phyloP scores from a whole-genome alignment of 768 basidiomycete genomes.

The Rhizopogon vesiculosus region DNA sequence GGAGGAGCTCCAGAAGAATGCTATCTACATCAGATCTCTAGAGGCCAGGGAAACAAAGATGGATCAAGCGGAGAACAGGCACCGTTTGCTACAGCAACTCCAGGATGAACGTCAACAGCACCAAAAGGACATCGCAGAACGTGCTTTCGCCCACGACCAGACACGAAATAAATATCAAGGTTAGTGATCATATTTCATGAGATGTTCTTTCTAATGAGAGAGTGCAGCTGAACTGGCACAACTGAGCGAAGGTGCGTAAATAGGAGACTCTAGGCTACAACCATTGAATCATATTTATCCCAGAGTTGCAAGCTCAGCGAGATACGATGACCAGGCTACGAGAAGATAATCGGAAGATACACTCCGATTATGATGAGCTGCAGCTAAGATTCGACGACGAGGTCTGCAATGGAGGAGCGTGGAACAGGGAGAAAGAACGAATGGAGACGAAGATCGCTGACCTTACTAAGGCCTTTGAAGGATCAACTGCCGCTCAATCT shows the following conservation, averaged over 20 bases:
- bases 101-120: constrained; percentile 77
- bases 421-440: constrained; percentile 87
- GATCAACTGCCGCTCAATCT: constrained; percentile 62
- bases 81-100: constrained; percentile 69
- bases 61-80: constrained; percentile 60
- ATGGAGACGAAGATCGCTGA: constrained; percentile 80
- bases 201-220: not conserved
- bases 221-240: constrained; percentile 67
- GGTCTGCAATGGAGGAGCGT: constrained; percentile 68
- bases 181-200: constrained; percentile 19
- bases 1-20: constrained; percentile 68
- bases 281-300: not conserved
- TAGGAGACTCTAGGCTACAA: not conserved
- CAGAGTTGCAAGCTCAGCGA: constrained; percentile 75
- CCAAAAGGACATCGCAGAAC: constrained; percentile 73
- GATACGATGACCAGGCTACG: constrained; percentile 72
- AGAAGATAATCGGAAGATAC: constrained; percentile 75
- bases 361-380: constrained; percentile 72
- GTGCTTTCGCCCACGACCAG: constrained; percentile 74
- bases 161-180: constrained; percentile 87
- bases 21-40: constrained; percentile 76
- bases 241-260: constrained; percentile 63
- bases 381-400: constrained; percentile 75
- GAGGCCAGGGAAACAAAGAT: constrained; percentile 72
- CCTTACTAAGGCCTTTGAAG: constrained; percentile 70